Conservation (phyloP, 331 rosid species). For the Cydonia oblonga region DNA sequence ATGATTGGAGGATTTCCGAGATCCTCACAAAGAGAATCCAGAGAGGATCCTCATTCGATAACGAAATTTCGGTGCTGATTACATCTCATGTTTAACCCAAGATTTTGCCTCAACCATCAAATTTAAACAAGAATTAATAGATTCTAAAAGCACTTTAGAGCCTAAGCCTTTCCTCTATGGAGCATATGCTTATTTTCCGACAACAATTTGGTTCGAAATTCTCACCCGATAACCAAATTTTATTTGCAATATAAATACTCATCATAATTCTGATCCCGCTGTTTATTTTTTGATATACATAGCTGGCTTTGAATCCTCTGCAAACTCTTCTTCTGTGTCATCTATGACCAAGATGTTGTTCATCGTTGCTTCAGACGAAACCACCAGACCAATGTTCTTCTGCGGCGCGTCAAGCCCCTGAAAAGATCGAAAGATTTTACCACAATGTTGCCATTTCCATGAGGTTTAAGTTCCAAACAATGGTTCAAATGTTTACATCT, state of each 20-base stretch:
- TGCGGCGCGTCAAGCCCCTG: background rate
- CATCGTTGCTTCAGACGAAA: background rate
- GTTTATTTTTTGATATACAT: background rate
- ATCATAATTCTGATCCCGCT: background rate
- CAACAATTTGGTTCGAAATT: background rate
- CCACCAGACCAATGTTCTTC: background rate
- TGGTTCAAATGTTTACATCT: too few relatives aligned
- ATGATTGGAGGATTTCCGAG: too few relatives aligned
- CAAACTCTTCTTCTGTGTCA: background rate
- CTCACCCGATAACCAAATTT: background rate
- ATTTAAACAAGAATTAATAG: too few relatives aligned
- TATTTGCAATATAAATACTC: background rate
- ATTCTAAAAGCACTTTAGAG: conserved; percentile 10
- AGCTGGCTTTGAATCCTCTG: background rate
- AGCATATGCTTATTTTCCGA: background rate
- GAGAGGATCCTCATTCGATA: too few relatives aligned
- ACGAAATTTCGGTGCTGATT: too few relatives aligned
- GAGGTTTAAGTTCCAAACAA: too few relatives aligned
- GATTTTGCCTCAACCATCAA: too few relatives aligned
- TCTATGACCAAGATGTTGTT: background rate
- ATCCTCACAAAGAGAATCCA: too few relatives aligned
- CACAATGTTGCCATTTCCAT: background rate
- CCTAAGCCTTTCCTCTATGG: background rate
- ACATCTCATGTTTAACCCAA: too few relatives aligned
- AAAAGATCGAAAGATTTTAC: background rate